Conservation (phyloP, 2,329 filamentous ascomycete genomes). For the Neofusicoccum sp. region DNA sequence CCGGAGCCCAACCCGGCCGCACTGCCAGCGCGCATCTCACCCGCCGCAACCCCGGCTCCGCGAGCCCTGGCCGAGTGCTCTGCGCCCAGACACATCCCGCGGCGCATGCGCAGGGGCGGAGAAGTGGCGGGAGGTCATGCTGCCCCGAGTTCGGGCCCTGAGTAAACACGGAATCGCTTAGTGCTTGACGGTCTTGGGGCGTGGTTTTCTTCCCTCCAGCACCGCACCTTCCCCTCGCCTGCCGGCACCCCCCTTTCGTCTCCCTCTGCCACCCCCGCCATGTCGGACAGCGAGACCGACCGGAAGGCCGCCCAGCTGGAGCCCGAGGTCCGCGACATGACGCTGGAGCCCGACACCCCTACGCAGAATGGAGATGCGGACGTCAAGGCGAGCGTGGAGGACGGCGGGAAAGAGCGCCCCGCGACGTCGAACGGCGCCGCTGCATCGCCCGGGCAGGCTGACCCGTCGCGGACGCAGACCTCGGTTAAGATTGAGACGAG, state of each 20-base stretch:
- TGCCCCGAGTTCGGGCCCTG: conserved; percentile 1
- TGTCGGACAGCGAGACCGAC: conserved; percentile 39
- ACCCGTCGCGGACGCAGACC: conserved; percentile 3
- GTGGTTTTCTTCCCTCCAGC: conserved; percentile 23
- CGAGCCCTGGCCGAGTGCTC: neutral
- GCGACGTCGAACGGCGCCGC: conserved; percentile 25
- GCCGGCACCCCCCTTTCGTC: conserved; percentile 20
- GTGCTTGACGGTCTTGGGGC: conserved; percentile 21
- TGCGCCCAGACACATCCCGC: neutral
- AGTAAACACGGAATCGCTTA: conserved; percentile 29
- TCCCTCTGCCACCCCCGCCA: conserved; percentile 25
- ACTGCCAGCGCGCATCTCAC: conserved; percentile 3
- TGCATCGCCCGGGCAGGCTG: conserved; percentile 20
- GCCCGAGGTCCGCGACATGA: conserved; percentile 46
- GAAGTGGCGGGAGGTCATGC: conserved; percentile 11
- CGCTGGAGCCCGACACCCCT: conserved; percentile 42
- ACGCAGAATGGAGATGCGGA: conserved; percentile 26
- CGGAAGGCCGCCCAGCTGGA: conserved; percentile 38
- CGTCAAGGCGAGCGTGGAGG: conserved; percentile 26
- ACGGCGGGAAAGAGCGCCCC: conserved; percentile 24
- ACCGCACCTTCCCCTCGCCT: conserved; percentile 26
- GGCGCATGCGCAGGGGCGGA: conserved; percentile 5
- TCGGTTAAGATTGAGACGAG: conserved; percentile 28
- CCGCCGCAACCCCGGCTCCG: neutral
- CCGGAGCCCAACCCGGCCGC: conserved; percentile 7